Evolutionary conservation across 1,284 basidiomycete genomes (phyloP).

Genomic region (Pseudozyma thailandica): DNA sequence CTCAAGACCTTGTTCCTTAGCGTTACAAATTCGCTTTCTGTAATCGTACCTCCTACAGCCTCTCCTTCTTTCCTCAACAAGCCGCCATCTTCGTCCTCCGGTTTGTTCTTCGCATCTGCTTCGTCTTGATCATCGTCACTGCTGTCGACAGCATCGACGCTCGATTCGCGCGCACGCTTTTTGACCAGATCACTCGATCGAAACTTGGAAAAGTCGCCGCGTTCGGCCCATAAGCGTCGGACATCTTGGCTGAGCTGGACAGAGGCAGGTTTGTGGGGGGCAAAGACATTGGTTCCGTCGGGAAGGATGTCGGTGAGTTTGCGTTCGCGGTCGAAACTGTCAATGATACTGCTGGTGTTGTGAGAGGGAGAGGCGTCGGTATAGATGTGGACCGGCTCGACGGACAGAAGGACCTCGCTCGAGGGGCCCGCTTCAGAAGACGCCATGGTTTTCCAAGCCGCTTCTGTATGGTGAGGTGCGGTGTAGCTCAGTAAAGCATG

Average conservation of each 20-base stretch:
- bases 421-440: constrained; percentile 17
- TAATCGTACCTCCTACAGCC: constrained; percentile 41
- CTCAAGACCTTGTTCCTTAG: constrained; percentile 47
- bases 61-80: constrained; percentile 6
- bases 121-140: constrained; percentile 16
- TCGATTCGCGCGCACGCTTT: neutral
- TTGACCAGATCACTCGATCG: constrained; percentile 9
- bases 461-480: no score
- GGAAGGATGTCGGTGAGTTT: constrained; percentile 21
- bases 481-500: no score
- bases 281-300: constrained; percentile 33
- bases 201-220: constrained; percentile 57
- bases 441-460: no score
- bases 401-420: constrained; percentile 13
- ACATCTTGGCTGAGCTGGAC: constrained; percentile 34
- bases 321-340: constrained; percentile 30
- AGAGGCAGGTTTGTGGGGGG: constrained; percentile 1
- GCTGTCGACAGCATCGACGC: neutral
- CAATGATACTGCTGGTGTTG: neutral
- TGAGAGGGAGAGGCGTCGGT: constrained; percentile 4
- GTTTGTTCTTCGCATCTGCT: neutral
- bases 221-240: constrained; percentile 54
- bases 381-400: constrained; percentile 43
- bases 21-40: constrained; percentile 52
- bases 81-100: constrained; percentile 3